Base-by-base conservation (phyloP, 306 rosid genomes). In the Cicer judaicum region DNA sequence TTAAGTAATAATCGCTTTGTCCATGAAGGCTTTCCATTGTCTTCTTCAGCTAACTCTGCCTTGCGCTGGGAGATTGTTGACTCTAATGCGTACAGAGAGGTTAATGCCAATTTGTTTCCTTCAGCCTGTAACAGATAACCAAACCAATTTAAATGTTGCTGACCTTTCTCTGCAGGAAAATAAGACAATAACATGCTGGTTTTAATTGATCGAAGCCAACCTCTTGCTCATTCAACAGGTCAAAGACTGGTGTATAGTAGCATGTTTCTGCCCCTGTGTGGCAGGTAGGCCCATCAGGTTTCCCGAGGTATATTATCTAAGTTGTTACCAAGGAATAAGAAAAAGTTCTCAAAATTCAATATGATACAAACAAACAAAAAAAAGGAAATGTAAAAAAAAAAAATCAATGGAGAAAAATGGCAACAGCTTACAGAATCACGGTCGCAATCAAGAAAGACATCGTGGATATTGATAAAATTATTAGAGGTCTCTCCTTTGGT, bases 271-370 rank as follows among this genome's bases (percentile, higher is more conserved):
- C 69, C 39, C 97, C 98, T 0, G 95, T 94, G 84, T 94, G 97
- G 78, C 98, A 91, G 78, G 95, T 91, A 55, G 98, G 97, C 10
- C 97, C 98, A 85, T 88, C 90, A 64, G 97, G 97, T 82, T 85
- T 94, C 47, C 98, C 97, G 7, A 88, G 92, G 89, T 94, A 94
- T 73, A 94, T 90, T 61, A 94, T 88, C 98, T 91, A 82, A 69
- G 77, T 14, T 68, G 47, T 67, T 73, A 64, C 11, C 10, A 63
- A 15, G 39, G 62, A 43, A 19, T 0, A 72, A 70, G 50, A 8
- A 5, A 29, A 68, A 9, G 16, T 12, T 74, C 73, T 40, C 29
- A 81, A 72, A 46, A 44, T 16, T 24, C 7, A 15, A 59, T 64
- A 15, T 9, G 24, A 42, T 56, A 29, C 16, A 14, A 80, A 54